Percentiles rank a stretch among this genome's conserved stretches.
Evolutionary conservation across 331 rosid species (phyloP).

Genomic region (Acacia pycnantha): DNA sequence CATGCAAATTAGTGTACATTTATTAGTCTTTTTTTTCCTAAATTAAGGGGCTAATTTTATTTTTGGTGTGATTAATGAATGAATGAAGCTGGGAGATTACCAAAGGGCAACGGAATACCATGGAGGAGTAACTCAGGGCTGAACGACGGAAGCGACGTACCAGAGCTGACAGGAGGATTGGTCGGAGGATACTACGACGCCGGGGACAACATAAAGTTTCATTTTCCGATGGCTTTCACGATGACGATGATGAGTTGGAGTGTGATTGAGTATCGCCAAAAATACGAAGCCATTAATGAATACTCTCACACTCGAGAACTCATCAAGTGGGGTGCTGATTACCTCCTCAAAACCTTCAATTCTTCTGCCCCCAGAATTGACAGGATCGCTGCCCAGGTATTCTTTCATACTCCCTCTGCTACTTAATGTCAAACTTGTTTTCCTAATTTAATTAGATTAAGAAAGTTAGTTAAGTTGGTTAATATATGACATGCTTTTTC

Average conservation of each 20-base stretch:
- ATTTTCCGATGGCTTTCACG: constrained; percentile 61
- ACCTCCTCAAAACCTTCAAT: constrained; percentile 65
- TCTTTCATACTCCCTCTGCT: too few species aligned
- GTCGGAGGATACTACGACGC: constrained; percentile 62
- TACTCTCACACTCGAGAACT: constrained; percentile 51
- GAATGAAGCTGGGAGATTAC: constrained; percentile 59
- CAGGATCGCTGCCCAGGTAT: constrained; percentile 53
- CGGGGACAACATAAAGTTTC: constrained; percentile 57
- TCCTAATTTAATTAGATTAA: too few species aligned
- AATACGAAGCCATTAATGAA: constrained; percentile 29
- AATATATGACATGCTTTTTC: too few species aligned
- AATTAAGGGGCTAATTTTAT: neutral
- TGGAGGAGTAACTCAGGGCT: constrained; percentile 65
- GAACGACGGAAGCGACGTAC: constrained; percentile 42
- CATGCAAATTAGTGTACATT: neutral
- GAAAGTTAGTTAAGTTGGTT: too few species aligned
- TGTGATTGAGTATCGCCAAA: constrained; percentile 16
- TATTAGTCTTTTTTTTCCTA: too few species aligned
- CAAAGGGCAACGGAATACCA: constrained; percentile 44
- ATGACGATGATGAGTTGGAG: constrained; percentile 56
- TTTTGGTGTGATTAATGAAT: neutral
- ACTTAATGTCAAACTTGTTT: too few species aligned
- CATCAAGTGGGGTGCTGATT: constrained; percentile 73
- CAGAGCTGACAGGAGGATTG: constrained; percentile 41
- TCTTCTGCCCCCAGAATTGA: constrained; percentile 54